phyloP scores from a whole-genome alignment of 129 eudicot genomes.

The Flaveria bidentis region DNA sequence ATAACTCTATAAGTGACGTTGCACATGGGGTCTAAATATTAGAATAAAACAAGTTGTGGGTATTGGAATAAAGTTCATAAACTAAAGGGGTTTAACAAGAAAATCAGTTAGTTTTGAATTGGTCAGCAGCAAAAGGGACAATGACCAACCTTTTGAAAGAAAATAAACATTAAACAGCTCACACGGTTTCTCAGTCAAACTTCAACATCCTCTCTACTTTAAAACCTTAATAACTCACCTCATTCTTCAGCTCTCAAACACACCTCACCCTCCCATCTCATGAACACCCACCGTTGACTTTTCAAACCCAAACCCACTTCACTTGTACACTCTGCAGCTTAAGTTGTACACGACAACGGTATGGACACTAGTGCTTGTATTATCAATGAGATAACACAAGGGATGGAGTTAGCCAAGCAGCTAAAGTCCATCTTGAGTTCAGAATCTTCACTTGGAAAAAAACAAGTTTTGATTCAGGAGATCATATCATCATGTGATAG shows the following conservation, averaged over 20 bases:
- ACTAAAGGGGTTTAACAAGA: slow-evolving; percentile 15
- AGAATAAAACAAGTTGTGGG: slow-evolving; percentile 19
- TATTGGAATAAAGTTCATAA: background rate
- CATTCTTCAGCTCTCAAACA: slow-evolving; percentile 43
- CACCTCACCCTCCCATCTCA: slow-evolving; percentile 24
- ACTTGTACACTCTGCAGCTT: slow-evolving; percentile 22
- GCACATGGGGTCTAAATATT: slow-evolving; percentile 1
- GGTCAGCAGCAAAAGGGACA: slow-evolving; percentile 55
- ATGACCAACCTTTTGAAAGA: slow-evolving; percentile 33
- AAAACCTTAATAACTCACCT: slow-evolving; percentile 40
- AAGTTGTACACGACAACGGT: slow-evolving; percentile 11
- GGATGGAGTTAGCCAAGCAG: slow-evolving; percentile 74
- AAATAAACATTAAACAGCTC: slow-evolving; percentile 34
- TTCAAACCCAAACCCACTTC: slow-evolving; percentile 13
- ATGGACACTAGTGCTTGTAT: slow-evolving; percentile 44
- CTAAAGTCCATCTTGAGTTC: slow-evolving; percentile 57
- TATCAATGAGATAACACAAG: slow-evolving; percentile 64
- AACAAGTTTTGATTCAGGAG: slow-evolving; percentile 51
- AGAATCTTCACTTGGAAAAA: slow-evolving; percentile 38
- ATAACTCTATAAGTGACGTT: background rate
- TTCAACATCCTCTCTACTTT: slow-evolving; percentile 46
- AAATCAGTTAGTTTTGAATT: slow-evolving; percentile 48
- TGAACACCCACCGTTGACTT: slow-evolving; percentile 32
- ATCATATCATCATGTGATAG: slow-evolving; percentile 70
- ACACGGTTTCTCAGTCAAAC: slow-evolving; percentile 75